Base-by-base conservation (phyloP, 192 early-diverging fungal genomes). In the Coemansia sp. region DNA sequence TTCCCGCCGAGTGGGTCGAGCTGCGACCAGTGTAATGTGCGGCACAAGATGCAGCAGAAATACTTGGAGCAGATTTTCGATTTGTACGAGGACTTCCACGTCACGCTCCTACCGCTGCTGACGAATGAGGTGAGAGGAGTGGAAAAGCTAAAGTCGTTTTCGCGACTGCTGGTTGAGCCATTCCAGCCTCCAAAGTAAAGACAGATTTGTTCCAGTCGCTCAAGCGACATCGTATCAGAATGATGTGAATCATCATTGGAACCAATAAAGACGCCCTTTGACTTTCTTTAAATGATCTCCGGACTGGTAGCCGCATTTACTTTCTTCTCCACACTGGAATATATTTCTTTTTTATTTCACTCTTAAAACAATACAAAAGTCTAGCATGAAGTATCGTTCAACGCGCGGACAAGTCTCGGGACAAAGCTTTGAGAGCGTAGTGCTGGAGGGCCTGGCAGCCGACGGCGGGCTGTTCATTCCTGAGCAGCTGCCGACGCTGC, bases 81-180 rank as follows among this genome's bases (percentile, higher is more conserved):
- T 62, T 84, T 99, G n/a, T 99, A 99, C 70, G 95, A 96, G 54
- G 97, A 98, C 78, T 99, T 99, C 84, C 94, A 99, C 67, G 85
- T 99, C 64, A 80, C 90, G 26, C 85, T 92, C 74, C 86, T 99
- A 86, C 97, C 97, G 9, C 79, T 99, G 36, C 83, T 99, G 76
- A 98, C 95, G 12, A 88, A 90, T 58, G 97, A 99, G 85, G 92
- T 99, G 20, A 89, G 97, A 49, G 97, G 97, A 38, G 91, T 91
- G 14, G 92, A 96, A 25, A 89, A 89, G 70, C 89, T 99, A 74
- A 90, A 93, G 64, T 76, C 86, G 23, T 99, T 99, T 70, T 93
- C 91, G 17, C 88, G 95, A 53, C 90, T 94, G 87, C 80, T 99
- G 37, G 84, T 97, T 24, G 85, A 90, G 64, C 93, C 94, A 8